A percentile compares a stretch with the other conserved stretches of the same genome.
Evolutionary conservation across 371 early-diverging fungal species (phyloP).

Genomic region (Apophysomyces trapeziformis): DNA sequence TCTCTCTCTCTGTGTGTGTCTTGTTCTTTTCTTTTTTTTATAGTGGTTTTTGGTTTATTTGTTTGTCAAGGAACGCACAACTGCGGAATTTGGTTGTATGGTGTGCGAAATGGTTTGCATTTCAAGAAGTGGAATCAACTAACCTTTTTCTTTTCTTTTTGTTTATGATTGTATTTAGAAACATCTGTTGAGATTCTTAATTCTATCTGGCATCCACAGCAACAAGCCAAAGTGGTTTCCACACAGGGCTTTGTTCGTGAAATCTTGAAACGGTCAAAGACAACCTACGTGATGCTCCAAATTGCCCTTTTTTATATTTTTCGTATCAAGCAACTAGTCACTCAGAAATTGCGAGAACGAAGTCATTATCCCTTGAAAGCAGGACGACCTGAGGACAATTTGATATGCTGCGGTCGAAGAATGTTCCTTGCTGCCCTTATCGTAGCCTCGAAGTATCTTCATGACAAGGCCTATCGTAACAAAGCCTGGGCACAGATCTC

Average conservation of each 20-base stretch:
- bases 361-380: not conserved
- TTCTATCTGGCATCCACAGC: conserved; percentile 36
- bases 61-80: too few species aligned
- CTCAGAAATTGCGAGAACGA: conserved; percentile 5
- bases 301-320: conserved; percentile 59
- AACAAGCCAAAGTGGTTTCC: conserved; percentile 38
- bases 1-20: too few species aligned
- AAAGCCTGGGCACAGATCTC: conserved; percentile 69
- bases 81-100: not conserved
- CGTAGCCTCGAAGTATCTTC: conserved; percentile 67
- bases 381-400: conserved; percentile 18
- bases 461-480: conserved; percentile 68
- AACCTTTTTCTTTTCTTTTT: not conserved
- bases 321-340: conserved; percentile 23
- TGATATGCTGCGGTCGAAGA: conserved; percentile 60
- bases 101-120: too few species aligned
- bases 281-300: conserved; percentile 67
- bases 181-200: conserved; percentile 40
- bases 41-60: not conserved
- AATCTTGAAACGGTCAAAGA: conserved; percentile 61
- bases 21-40: too few species aligned
- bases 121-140: not conserved
- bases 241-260: conserved; percentile 61
- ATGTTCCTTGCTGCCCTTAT: conserved; percentile 66
- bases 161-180: conserved; percentile 15